Evolutionary conservation across 2,329 filamentous ascomycete species (phyloP).

Genomic region (Sporothrix variecibatus): DNA sequence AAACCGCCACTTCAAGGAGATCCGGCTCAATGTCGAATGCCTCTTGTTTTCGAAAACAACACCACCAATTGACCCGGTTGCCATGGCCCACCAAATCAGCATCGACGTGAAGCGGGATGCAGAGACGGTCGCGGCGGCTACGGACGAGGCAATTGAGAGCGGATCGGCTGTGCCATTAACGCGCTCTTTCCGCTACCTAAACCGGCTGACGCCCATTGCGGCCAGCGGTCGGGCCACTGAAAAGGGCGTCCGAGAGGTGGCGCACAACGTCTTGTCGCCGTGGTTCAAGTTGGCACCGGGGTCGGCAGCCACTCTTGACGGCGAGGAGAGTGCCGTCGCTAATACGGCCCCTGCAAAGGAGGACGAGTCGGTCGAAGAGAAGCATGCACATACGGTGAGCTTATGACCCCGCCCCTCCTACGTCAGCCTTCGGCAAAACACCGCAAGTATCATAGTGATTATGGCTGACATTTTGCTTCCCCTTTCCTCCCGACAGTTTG

Average conservation of each 20-base stretch:
- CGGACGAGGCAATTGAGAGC: conserved; percentile 12
- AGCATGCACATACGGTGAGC: conserved; percentile 47
- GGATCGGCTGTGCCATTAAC: not conserved
- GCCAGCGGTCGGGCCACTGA: conserved; percentile 66
- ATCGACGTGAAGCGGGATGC: conserved; percentile 51
- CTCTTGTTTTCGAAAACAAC: conserved; percentile 63
- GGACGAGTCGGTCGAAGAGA: not conserved
- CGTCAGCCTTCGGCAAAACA: not conserved
- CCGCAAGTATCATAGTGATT: not conserved
- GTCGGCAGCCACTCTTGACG: conserved; percentile 26
- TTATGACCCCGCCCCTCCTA: not conserved
- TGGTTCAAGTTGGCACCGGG: conserved; percentile 57
- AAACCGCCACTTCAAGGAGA: conserved; percentile 52
- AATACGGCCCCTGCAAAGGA: not conserved
- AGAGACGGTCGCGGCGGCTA: conserved; percentile 48
- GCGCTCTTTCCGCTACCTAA: conserved; percentile 52
- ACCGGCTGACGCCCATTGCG: conserved; percentile 56
- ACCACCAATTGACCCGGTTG: conserved; percentile 57
- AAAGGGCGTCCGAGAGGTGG: conserved; percentile 66
- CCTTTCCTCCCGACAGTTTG: conserved; percentile 58
- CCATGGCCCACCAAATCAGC: conserved; percentile 57
- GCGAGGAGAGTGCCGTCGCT: not conserved
- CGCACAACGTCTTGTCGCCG: conserved; percentile 60
- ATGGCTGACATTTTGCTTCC: not conserved
- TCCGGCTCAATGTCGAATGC: conserved; percentile 61